Percentiles rank a stretch among this genome's conserved stretches.
phyloP scores from a whole-genome alignment of 257 asterid species.

The Rauvolfia tetraphylla region DNA sequence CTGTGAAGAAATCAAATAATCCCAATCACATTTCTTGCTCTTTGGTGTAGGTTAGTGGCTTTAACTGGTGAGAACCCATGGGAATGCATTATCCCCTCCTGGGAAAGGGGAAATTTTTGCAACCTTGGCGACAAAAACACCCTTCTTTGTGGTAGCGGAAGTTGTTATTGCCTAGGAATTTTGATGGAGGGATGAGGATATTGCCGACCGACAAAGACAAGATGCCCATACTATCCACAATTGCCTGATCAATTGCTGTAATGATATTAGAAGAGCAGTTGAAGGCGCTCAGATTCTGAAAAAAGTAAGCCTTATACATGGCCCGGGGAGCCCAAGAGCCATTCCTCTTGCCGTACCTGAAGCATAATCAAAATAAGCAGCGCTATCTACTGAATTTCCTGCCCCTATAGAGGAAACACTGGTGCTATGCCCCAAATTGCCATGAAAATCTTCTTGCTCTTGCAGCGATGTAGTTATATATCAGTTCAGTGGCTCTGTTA shows the following conservation, averaged over 20 bases:
- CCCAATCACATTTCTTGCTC: too few relatives aligned
- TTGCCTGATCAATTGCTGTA: conserved; percentile 53
- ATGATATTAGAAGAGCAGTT: conserved; percentile 31
- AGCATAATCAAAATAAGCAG: too few relatives aligned
- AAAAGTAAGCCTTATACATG: conserved; percentile 34
- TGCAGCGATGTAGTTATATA: conserved; percentile 6
- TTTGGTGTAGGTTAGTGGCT: too few relatives aligned
- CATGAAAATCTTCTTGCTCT: conserved; percentile 37
- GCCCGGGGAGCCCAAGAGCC: conserved; percentile 39
- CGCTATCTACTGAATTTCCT: too few relatives aligned
- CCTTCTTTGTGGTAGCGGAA: conserved; percentile 42
- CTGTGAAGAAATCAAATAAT: too few relatives aligned
- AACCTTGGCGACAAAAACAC: conserved; percentile 36
- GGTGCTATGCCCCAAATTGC: too few relatives aligned
- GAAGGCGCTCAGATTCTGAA: conserved; percentile 1
- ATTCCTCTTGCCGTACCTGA: too few relatives aligned
- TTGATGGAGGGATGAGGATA: conserved; percentile 13
- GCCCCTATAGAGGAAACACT: too few relatives aligned
- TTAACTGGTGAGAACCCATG: conserved; percentile 37
- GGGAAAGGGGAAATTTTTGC: conserved; percentile 31
- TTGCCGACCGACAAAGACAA: conserved; percentile 32
- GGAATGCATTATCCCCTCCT: conserved; percentile 29
- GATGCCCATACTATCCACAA: conserved; percentile 43
- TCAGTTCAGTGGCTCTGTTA: not conserved
- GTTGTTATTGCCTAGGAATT: conserved; percentile 41